Conservation (phyloP, 306 rosid species). For the Vigna nakashimae region DNA sequence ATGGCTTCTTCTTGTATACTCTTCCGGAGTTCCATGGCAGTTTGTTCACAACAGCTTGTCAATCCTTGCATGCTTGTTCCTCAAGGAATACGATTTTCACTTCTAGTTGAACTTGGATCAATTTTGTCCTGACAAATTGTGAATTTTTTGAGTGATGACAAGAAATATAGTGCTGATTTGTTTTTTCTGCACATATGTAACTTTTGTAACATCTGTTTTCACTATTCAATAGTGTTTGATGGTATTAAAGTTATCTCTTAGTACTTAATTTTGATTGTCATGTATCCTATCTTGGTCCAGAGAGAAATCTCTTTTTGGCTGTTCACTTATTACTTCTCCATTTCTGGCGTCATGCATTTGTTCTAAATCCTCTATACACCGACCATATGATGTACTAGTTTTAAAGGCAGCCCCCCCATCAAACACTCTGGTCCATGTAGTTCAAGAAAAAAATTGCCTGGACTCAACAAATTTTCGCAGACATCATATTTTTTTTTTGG, state of each 20-base stretch:
- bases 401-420: background rate
- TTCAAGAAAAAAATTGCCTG: background rate
- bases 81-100: conserved; percentile 42
- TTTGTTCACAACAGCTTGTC: conserved; percentile 47
- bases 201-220: conserved; percentile 35
- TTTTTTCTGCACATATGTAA: conserved; percentile 42
- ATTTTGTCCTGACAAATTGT: conserved; percentile 55
- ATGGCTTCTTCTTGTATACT: conserved; percentile 35
- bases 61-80: conserved; percentile 47
- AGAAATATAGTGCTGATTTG: conserved; percentile 46
- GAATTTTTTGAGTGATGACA: conserved; percentile 50
- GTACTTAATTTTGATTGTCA: conserved; percentile 25
- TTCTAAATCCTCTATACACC: background rate
- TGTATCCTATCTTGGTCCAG: conserved; percentile 6
- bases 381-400: background rate
- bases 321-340: conserved; percentile 1
- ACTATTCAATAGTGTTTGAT: conserved; percentile 28
- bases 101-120: conserved; percentile 56
- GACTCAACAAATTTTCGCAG: background rate
- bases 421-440: background rate
- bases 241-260: conserved; percentile 7
- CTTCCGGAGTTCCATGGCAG: conserved; percentile 49
- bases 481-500: conserved; percentile 1
- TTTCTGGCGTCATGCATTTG: background rate
- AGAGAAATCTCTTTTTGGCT: background rate